Percentiles rank a stretch among this genome's conserved stretches.
Evolutionary conservation across 805 yeast species (phyloP).

Genomic region (Yarrowia yakushimensis): DNA sequence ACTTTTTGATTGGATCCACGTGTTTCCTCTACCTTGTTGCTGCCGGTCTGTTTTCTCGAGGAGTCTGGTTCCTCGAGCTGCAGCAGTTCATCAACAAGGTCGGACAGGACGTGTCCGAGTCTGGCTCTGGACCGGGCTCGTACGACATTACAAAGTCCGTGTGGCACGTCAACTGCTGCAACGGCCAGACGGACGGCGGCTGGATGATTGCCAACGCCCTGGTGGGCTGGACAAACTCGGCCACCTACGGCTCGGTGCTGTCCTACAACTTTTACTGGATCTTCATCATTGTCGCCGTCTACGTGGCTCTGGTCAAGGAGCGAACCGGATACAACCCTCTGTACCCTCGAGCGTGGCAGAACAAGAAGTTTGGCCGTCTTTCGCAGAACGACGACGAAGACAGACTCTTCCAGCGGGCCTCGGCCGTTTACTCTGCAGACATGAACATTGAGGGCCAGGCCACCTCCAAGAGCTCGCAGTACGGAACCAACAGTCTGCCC

Average conservation of each 20-base stretch:
- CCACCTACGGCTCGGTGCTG: conserved; percentile 86
- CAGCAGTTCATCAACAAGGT: conserved; percentile 59
- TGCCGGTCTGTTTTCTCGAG: conserved; percentile 91
- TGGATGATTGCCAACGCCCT: conserved; percentile 97
- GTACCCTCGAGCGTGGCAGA: conserved; percentile 26
- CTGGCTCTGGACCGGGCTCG: conserved; percentile 93
- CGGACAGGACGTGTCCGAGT: conserved; percentile 94
- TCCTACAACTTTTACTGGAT: conserved; percentile 91
- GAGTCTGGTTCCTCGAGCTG: conserved; percentile 83
- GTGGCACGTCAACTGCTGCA: conserved; percentile 98
- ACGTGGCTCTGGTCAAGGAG: conserved; percentile 76
- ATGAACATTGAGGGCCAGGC: conserved; percentile 10
- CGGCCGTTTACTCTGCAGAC: conserved; percentile 4
- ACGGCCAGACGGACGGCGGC: conserved; percentile 86
- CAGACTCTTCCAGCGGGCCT: conserved; percentile 22
- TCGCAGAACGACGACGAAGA: conserved; percentile 21
- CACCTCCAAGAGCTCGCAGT: conserved; percentile 11
- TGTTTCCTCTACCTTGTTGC: conserved; percentile 83
- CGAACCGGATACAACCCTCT: conserved; percentile 48
- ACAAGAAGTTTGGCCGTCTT: not conserved
- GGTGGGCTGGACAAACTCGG: conserved; percentile 96
- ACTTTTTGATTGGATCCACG: conserved; percentile 83
- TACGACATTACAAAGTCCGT: conserved; percentile 75
- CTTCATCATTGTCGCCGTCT: conserved; percentile 51
- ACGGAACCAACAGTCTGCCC: conserved; percentile 6